Evolutionary conservation across 805 yeast species (phyloP), one percentile per base, ranked within the genome.

Genomic region (Lipomyces yamadae): DNA sequence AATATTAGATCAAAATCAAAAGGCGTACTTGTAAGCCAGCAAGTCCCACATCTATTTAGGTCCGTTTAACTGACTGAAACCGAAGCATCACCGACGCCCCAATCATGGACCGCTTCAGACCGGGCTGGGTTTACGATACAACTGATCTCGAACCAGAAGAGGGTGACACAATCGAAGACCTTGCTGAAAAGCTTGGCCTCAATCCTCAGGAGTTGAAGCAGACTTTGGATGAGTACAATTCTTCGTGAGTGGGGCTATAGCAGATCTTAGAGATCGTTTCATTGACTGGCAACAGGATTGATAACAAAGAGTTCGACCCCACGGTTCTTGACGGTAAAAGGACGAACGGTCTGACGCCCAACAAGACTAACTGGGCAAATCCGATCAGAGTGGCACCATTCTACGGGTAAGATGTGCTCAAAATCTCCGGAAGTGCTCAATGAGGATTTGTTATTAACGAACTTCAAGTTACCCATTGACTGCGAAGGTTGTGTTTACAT

Each of bases 321-420:
- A 55, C n/a, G 24, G 37, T 18, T 33, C 42, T 55, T 33, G 58
- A 55, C 11, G 58, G 58, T 10, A 55, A 55, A 18, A 35, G 42
- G 10, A 55, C 58, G 29, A 4, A 4, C 42, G 58, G 58, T 10
- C 37, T 55, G 5, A 29, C 42, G 5, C 58, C 58, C 6, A 33
- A 33, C 58, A 55, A 55, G 58, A 33, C 58, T 10, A 55, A 55
- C 58, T 55, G 58, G 58, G 58, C 58, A 2, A 10, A 4, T n/a
- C 58, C 58, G 39, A 55, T 55, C 42, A 35, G 6, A 33, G 42
- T 33, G 58, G 58, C 58, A 4, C 58, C 58, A 4, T 55, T 55
- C 58, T 55, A 55, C 11, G 58, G 58, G 58, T 55, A 39, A 24
- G 54, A 50, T 50, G 30, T 30, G n/a, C 18, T 50, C 54, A 50